These are phyloP conservation scores for Globisporangium lucens DNA, from an alignment of 352 stramenopile species.

Conservation along the genomic window DNA sequence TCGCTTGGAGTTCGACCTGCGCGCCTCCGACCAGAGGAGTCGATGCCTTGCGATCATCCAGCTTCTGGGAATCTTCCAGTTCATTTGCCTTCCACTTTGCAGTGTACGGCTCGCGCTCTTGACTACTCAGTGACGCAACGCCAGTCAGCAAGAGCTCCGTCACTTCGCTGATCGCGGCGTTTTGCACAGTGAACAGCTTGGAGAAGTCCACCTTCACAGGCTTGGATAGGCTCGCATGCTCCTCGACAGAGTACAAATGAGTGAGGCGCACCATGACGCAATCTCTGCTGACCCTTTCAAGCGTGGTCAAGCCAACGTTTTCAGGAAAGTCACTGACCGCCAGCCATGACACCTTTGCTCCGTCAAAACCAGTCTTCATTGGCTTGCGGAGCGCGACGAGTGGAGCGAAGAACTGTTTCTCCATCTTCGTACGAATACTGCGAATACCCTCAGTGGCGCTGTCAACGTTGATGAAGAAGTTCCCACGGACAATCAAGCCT, in stretches of 20 bases:
- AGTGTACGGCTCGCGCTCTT: slow-evolving; percentile 7
- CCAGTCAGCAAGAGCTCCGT: slow-evolving; percentile 89
- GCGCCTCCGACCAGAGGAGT: slow-evolving; percentile 45
- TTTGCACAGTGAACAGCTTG: slow-evolving; percentile 52
- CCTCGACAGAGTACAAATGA: slow-evolving; percentile 91
- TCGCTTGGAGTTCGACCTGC: slow-evolving; percentile 74
- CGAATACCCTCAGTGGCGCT: slow-evolving; percentile 50
- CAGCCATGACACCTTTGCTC: slow-evolving; percentile 65
- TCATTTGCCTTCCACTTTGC: slow-evolving; percentile 38
- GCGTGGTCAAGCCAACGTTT: slow-evolving; percentile 93
- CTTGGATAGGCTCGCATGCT: slow-evolving; percentile 77
- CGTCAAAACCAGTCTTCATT: slow-evolving; percentile 19
- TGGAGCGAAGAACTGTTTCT: slow-evolving; percentile 64
- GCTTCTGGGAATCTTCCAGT: slow-evolving; percentile 15
- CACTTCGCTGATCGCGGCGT: slow-evolving; percentile 50
- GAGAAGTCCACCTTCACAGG: slow-evolving; percentile 73
- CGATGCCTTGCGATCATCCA: slow-evolving; percentile 18
- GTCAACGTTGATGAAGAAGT: slow-evolving; percentile 69
- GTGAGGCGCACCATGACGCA: slow-evolving; percentile 90
- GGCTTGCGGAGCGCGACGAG: slow-evolving; percentile 50
- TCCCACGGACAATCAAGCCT: slow-evolving; percentile 65
- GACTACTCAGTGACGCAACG: slow-evolving; percentile 49
- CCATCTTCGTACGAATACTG: slow-evolving; percentile 58
- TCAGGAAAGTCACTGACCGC: slow-evolving; percentile 68
- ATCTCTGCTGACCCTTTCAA: slow-evolving; percentile 67